Base-by-base conservation (phyloP, 2,329 filamentous ascomycete species). In the Aspergillus costaricaensis region DNA sequence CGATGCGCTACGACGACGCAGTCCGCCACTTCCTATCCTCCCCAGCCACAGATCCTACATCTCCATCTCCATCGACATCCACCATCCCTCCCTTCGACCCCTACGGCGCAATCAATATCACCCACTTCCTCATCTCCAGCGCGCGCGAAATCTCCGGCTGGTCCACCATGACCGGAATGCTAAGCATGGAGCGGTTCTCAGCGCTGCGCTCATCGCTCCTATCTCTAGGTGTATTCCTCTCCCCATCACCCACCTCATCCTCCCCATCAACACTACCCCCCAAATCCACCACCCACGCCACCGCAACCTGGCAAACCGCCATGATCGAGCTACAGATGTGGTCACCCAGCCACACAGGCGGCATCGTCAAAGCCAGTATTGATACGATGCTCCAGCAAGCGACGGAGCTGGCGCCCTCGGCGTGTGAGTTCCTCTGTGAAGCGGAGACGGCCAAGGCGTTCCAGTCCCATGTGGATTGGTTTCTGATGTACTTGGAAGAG, bases 261-360 rank as follows among this genome's bases (percentile, higher is more conserved):
- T 25, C 21, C 5, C 21, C 23, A 25, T 0, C 25, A 27, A 27
- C 25, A 8, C 7, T 8, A 1, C 2, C 25, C 25, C 25, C 25
- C 0, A 27, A 36, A 36, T 36, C 32, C 32, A 14, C 32, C 12
- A 14, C 32, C 32, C 32, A 36, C 32, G 73, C 71, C 14, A 69
- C 74, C 14, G 77, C 77, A 10, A 77, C 75, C 5, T 80, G 77
- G 77, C 68, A 78, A 47, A 77, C 71, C 7, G 77, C 76, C 38
- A 79, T 79, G 77, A 72, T 80, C 19, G 77, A 79, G 55, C 65
- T 79, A 5, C 76, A 77, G 52, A 70, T 79, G 41, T 79, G 77
- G 77, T 79, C 77, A 0, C 74, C 75, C 2, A 70, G 74, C 2
- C 77, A 80, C 57, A 79, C 76, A 0, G 69, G 72, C 2, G 77